Evolutionary conservation across 495 filamentous ascomycete genomes (phyloP).

Genomic region (Aspergillus affinis): DNA sequence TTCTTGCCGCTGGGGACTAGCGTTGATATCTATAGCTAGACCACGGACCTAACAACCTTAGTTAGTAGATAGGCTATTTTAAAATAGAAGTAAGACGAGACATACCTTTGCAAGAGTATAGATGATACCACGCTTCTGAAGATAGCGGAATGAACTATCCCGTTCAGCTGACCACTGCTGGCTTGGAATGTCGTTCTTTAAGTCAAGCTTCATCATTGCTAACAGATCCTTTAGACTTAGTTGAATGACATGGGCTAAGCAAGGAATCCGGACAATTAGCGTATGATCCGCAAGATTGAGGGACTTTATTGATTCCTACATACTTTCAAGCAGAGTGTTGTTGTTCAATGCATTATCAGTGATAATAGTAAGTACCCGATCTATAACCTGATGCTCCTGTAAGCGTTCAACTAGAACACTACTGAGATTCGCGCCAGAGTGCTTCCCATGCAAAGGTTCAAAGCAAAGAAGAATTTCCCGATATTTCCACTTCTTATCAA

Average conservation of each 20-base stretch:
- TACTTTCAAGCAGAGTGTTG: slow-evolving; percentile 11
- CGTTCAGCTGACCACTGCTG: slow-evolving; percentile 14
- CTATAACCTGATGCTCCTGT: slow-evolving; percentile 11
- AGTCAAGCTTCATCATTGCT: slow-evolving; percentile 15
- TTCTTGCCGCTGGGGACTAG: slow-evolving; percentile 16
- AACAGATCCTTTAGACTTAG: slow-evolving; percentile 21
- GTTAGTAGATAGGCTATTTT: slow-evolving; percentile 3
- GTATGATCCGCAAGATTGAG: slow-evolving; percentile 4
- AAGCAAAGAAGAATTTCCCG: slow-evolving; percentile 24
- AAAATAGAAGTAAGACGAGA: slow-evolving; percentile 5
- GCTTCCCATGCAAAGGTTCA: slow-evolving; percentile 13
- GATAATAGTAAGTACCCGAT: slow-evolving; percentile 17
- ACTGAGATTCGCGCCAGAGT: slow-evolving; percentile 16
- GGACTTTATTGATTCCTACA: slow-evolving; percentile 12
- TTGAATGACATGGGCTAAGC: slow-evolving; percentile 22
- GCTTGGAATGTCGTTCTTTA: slow-evolving; percentile 13
- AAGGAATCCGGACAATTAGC: slow-evolving; percentile 10
- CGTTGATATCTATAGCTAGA: slow-evolving; percentile 21
- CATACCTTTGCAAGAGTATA: slow-evolving; percentile 17
- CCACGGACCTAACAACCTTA: slow-evolving; percentile 14
- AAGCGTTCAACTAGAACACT: slow-evolving; percentile 14
- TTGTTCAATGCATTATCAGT: slow-evolving; percentile 27
- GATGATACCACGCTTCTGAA: slow-evolving; percentile 11
- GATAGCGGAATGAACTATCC: neutral
- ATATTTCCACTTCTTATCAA: slow-evolving; percentile 22